Conservation (phyloP, 164 flowering plant genomes). For the Kingdonia uniflora region DNA sequence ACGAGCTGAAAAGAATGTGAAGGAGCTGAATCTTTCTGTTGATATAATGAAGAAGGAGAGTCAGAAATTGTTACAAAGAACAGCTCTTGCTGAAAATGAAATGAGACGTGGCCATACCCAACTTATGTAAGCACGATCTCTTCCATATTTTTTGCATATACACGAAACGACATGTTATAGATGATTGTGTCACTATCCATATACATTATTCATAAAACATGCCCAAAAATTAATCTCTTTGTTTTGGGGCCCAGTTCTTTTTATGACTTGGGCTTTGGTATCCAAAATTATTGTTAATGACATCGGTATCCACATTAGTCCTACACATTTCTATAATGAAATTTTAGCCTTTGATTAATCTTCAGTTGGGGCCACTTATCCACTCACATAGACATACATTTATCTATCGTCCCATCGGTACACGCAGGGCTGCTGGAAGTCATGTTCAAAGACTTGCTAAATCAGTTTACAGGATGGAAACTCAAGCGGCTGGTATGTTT, state of each 20-base stretch:
- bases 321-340: background rate
- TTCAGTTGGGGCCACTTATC: too few species aligned
- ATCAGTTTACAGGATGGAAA: conserved; percentile 53
- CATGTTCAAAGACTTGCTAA: conserved; percentile 55
- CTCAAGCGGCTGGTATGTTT: conserved; percentile 60
- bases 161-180: too few species aligned
- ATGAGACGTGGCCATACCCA: conserved; percentile 58
- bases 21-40: conserved; percentile 57
- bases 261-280: too few species aligned
- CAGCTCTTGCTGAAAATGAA: conserved; percentile 75
- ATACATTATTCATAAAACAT: too few species aligned
- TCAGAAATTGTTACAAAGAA: conserved; percentile 69
- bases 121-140: conserved; percentile 32
- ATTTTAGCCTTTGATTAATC: too few species aligned
- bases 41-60: conserved; percentile 82
- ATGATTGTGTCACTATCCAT: too few species aligned
- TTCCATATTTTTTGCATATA: background rate
- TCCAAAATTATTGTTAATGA: too few species aligned
- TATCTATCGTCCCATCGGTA: background rate
- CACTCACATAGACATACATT: background rate
- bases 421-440: conserved; percentile 51
- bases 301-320: too few species aligned
- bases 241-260: too few species aligned
- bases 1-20: conserved; percentile 65
- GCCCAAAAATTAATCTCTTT: too few species aligned